Evolutionary conservation across 257 asterid species (phyloP).

Genomic region (Scutellaria minor): DNA sequence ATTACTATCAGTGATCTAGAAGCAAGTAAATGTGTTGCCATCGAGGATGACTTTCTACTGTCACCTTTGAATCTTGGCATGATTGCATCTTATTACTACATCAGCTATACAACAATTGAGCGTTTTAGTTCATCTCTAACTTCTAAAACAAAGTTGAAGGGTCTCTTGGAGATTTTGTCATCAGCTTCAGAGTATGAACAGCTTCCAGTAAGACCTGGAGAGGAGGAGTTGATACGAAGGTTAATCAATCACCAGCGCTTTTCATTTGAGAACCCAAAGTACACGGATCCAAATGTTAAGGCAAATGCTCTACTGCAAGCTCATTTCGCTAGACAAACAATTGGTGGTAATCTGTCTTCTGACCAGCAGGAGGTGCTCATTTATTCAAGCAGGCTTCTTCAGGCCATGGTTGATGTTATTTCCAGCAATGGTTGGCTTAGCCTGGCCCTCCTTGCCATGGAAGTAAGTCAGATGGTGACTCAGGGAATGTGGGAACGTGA

Average conservation of each 20-base stretch:
- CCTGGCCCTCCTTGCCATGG: conserved; percentile 65
- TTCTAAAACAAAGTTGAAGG: conserved; percentile 61
- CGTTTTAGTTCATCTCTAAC: conserved; percentile 62
- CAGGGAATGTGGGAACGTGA: conserved; percentile 76
- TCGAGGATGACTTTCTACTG: conserved; percentile 46
- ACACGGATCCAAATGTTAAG: conserved; percentile 56
- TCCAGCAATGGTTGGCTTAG: conserved; percentile 71
- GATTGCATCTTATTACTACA: conserved; percentile 61
- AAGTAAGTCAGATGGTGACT: conserved; percentile 67
- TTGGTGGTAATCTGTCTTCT: conserved; percentile 58
- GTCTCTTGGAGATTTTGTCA: conserved; percentile 59
- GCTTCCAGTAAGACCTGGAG: conserved; percentile 65
- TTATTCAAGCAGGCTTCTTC: conserved; percentile 59
- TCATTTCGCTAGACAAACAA: conserved; percentile 56
- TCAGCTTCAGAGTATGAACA: conserved; percentile 65
- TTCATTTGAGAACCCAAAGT: conserved; percentile 59
- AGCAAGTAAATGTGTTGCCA: conserved; percentile 55
- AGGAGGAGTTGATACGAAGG: conserved; percentile 58
- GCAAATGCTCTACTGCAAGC: conserved; percentile 65
- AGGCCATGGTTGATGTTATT: conserved; percentile 69
- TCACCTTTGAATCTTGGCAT: conserved; percentile 60
- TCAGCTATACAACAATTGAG: conserved; percentile 66
- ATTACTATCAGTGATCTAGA: conserved; percentile 58
- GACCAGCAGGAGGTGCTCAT: conserved; percentile 66
- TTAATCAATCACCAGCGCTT: conserved; percentile 59